These are phyloP conservation scores for Mitragyna speciosa DNA, from an alignment of 257 asterid species.

Conservation along the genomic window DNA sequence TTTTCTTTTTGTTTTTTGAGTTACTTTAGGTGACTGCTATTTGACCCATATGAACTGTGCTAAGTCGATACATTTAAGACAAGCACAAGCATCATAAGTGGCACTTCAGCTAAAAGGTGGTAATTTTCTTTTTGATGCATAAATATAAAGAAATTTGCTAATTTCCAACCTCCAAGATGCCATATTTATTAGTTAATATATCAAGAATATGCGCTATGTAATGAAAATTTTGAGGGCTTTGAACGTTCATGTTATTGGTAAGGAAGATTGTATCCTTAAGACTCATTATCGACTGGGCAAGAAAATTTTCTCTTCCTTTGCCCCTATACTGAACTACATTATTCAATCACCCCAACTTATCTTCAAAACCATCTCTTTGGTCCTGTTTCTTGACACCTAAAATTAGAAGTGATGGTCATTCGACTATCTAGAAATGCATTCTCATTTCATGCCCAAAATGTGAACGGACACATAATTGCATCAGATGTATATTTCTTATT, in stretches of 20 bases:
- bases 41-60: not conserved
- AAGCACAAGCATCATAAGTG: not conserved
- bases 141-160: not conserved
- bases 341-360: not conserved
- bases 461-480: not conserved
- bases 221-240: not conserved
- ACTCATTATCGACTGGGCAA: not conserved
- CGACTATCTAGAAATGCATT: not conserved
- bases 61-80: not conserved
- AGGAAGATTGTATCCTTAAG: not conserved
- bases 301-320: not conserved
- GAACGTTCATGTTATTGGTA: not conserved
- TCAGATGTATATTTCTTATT: not conserved
- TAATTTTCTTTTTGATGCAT: not conserved
- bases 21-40: not conserved
- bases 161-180: not conserved
- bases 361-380: constrained; percentile 13
- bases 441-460: not conserved
- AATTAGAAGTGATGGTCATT: not conserved
- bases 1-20: no score
- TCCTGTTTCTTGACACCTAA: not conserved
- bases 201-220: not conserved
- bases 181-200: not conserved
- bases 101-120: not conserved
- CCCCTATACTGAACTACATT: not conserved